Evolutionary conservation across 208 protist species (phyloP).

Genomic region (Phytomonas sp.): DNA sequence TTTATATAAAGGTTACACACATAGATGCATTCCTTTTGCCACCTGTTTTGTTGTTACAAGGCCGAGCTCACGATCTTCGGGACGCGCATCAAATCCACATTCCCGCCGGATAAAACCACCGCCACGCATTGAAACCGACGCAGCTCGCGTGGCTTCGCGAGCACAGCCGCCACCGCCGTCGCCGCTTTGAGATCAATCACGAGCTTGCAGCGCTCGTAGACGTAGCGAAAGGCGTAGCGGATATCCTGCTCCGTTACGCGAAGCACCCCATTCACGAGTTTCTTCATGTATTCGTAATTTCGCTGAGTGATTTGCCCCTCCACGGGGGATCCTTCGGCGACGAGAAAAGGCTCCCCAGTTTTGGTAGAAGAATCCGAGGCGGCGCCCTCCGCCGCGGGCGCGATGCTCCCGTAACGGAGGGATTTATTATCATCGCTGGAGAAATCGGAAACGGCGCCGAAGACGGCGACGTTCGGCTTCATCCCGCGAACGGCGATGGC

Average conservation of each 20-base stretch:
- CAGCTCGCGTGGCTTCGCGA: constrained; percentile 28
- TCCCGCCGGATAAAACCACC: constrained; percentile 52
- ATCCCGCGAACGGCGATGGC: constrained; percentile 87
- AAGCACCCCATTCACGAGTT: constrained; percentile 55
- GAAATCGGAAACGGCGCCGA: constrained; percentile 67
- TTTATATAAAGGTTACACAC: too few species aligned
- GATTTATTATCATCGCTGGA: too few species aligned
- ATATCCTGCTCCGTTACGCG: constrained; percentile 41
- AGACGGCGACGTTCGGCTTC: constrained; percentile 81
- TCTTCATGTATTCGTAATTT: constrained; percentile 21
- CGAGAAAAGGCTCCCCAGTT: constrained; percentile 7
- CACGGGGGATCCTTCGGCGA: constrained; percentile 15
- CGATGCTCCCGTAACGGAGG: constrained; percentile 20
- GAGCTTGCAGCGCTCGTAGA: constrained; percentile 75
- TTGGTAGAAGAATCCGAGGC: too few species aligned
- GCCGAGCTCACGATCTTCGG: constrained; percentile 24
- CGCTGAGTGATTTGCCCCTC: constrained; percentile 13
- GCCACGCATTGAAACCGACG: constrained; percentile 33
- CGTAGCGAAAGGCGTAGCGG: constrained; percentile 58
- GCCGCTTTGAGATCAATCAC: constrained; percentile 67
- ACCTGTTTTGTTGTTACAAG: constrained; percentile 18
- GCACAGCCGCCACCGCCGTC: constrained; percentile 60
- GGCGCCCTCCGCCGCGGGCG: constrained; percentile 18
- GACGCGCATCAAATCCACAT: constrained; percentile 43
- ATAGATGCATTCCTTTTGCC: too few species aligned